phyloP scores from a whole-genome alignment of 2,329 filamentous ascomycete species.

The Alternaria burnsii region DNA sequence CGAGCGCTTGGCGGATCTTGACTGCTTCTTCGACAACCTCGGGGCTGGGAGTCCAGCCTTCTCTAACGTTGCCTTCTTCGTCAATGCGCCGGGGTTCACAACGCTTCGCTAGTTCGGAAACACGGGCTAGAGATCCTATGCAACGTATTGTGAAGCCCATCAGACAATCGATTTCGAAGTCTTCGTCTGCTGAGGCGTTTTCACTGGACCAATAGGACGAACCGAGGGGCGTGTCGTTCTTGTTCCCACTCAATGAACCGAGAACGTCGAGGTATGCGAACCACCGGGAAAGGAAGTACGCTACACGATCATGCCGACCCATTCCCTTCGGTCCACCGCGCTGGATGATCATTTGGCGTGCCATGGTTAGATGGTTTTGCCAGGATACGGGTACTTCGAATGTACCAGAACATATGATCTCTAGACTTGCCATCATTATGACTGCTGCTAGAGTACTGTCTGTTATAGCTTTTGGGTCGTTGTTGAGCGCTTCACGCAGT shows the following conservation, averaged over 20 bases:
- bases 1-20: slow-evolving; percentile 68
- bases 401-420: slow-evolving; percentile 82
- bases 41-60: slow-evolving; percentile 66
- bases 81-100: slow-evolving; percentile 73
- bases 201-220: slow-evolving; percentile 53
- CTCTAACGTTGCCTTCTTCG: slow-evolving; percentile 58
- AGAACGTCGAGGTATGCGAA: slow-evolving; percentile 85
- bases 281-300: slow-evolving; percentile 82
- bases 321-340: slow-evolving; percentile 68
- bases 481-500: slow-evolving; percentile 70
- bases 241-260: slow-evolving; percentile 71
- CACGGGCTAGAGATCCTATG: slow-evolving; percentile 73
- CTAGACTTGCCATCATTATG: slow-evolving; percentile 84
- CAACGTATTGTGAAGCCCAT: slow-evolving; percentile 79
- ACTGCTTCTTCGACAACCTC: slow-evolving; percentile 66
- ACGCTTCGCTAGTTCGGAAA: slow-evolving; percentile 74
- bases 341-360: slow-evolving; percentile 76
- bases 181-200: slow-evolving; percentile 65
- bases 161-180: slow-evolving; percentile 79
- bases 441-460: slow-evolving; percentile 80
- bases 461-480: slow-evolving; percentile 63
- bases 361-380: slow-evolving; percentile 80
- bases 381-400: slow-evolving; percentile 83
- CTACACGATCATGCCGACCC: slow-evolving; percentile 61
- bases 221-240: slow-evolving; percentile 54